phyloP scores from a whole-genome alignment of 2,329 filamentous ascomycete species.

The Karstenula rhodostoma region DNA sequence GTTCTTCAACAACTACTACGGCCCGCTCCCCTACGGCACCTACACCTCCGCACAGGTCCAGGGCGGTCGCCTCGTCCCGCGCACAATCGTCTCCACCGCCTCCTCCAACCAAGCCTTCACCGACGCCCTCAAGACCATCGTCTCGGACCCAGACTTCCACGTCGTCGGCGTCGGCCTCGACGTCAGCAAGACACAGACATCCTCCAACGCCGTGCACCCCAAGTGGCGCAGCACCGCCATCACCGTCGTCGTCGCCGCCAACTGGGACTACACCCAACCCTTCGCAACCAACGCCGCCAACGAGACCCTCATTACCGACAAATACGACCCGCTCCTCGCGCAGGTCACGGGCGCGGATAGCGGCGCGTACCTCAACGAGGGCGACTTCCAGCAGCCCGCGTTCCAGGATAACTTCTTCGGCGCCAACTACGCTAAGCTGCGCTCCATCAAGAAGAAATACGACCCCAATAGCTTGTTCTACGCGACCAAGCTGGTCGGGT shows the following conservation, averaged over 20 bases:
- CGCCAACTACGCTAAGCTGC: conserved; percentile 1
- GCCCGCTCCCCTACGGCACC: not conserved
- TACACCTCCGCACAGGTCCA: not conserved
- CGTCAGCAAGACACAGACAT: not conserved
- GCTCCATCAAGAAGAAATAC: conserved; percentile 1
- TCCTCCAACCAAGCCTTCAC: not conserved
- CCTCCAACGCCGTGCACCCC: not conserved
- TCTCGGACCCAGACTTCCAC: not conserved
- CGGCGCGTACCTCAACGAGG: not conserved
- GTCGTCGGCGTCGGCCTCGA: not conserved
- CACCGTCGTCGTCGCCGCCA: not conserved
- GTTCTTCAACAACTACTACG: not conserved
- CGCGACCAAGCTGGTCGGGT: not conserved
- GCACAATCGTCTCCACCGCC: not conserved
- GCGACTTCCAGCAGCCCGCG: not conserved
- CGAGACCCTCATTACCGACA: not conserved
- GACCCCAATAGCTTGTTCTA: not conserved
- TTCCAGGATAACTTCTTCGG: not conserved
- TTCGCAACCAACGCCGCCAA: not conserved
- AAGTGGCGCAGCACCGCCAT: not conserved
- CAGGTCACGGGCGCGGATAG: not conserved
- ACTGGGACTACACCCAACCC: no score
- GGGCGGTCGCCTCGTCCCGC: not conserved
- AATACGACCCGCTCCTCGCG: not conserved
- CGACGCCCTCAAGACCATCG: not conserved